Base-by-base conservation (phyloP, 164 flowering plant species). In the Dillenia suffruticosa region DNA sequence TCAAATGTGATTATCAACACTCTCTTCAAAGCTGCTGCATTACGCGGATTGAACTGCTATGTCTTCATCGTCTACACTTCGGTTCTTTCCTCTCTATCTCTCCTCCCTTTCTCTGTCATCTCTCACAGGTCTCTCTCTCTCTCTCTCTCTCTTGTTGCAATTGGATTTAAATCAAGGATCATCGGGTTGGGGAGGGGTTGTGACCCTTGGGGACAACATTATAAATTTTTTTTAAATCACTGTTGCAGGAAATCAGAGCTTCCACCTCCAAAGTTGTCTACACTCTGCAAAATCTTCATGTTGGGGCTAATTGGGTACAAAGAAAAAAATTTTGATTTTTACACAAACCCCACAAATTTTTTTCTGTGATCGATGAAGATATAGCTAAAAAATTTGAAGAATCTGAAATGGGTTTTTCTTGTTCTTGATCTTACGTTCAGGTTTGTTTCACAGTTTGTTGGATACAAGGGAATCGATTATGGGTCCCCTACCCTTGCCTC, bases 11-110 rank as follows among this genome's bases (percentile, higher is more conserved):
- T 77, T 8, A 45, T 77, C 14, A 80, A 77, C 62, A 80, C 84
- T 0, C 72, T 80, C 15, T 77, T 65, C 76, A 80, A 80, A 66
- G 84, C 84, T 17, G 84, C 84, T 15, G 68, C 79, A 11, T 16
- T 56, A 51, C 54, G 47, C 12, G 84, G 84, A 13, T 61, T 80
- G 74, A 77, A 60, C 58, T 56, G 68, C 46, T 61, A 50, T 17
- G 77, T 74, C 17, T 70, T 72, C 24, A 68, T 79, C 8, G 52
- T 74, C 16, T 83, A 84, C 70, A 74, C 53, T 8, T 58, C 76
- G 61, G 69, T 59, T 15, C 65, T 84, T 16, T 79, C 69, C n/a
- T 56, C 79, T 46, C 68, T 76, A 14, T 9, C 76, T 24, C 80
- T 77, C 47, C 59, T 76, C 46, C 88, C 81, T 46, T 58, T 24